A percentile compares a stretch with the other conserved stretches of the same genome.
Evolutionary conservation across 768 basidiomycete genomes (phyloP).

Genomic region (Naganishia onofrii): DNA sequence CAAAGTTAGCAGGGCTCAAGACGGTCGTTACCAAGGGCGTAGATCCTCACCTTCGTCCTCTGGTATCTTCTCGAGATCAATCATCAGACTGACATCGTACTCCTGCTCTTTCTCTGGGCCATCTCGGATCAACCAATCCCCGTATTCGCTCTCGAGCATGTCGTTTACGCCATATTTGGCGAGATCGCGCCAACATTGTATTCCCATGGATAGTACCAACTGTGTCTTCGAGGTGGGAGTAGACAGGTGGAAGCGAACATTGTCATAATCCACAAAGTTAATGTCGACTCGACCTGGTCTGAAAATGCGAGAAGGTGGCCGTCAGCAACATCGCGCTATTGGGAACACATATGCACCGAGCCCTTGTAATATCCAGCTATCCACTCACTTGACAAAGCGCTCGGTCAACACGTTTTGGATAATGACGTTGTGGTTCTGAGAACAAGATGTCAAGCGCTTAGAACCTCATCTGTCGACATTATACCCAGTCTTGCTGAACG

Average conservation of each 20-base stretch:
- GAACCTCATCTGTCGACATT: background rate
- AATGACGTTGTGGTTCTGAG: conserved; percentile 78
- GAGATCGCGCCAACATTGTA: conserved; percentile 94
- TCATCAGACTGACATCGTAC: conserved; percentile 79
- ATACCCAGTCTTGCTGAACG: background rate
- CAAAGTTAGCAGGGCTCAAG: background rate
- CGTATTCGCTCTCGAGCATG: conserved; percentile 78
- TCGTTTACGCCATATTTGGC: conserved; percentile 79
- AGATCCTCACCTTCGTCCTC: conserved; percentile 69
- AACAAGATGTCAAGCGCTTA: background rate
- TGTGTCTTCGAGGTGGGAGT: conserved; percentile 76
- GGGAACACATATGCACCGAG: background rate
- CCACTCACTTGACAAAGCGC: conserved; percentile 74
- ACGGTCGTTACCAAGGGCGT: background rate
- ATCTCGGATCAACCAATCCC: conserved; percentile 54
- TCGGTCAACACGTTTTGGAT: conserved; percentile 85
- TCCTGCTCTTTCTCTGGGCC: conserved; percentile 71
- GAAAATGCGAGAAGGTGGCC: conserved; percentile 35
- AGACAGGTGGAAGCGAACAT: conserved; percentile 88
- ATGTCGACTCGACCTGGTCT: conserved; percentile 91
- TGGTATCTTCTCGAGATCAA: conserved; percentile 84
- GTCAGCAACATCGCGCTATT: conserved; percentile 6
- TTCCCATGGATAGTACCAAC: conserved; percentile 88
- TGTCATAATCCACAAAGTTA: conserved; percentile 96
- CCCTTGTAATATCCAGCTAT: background rate